Evolutionary conservation across 2,329 filamentous ascomycete genomes (phyloP).

Genomic region (Mariannaea sp.): DNA sequence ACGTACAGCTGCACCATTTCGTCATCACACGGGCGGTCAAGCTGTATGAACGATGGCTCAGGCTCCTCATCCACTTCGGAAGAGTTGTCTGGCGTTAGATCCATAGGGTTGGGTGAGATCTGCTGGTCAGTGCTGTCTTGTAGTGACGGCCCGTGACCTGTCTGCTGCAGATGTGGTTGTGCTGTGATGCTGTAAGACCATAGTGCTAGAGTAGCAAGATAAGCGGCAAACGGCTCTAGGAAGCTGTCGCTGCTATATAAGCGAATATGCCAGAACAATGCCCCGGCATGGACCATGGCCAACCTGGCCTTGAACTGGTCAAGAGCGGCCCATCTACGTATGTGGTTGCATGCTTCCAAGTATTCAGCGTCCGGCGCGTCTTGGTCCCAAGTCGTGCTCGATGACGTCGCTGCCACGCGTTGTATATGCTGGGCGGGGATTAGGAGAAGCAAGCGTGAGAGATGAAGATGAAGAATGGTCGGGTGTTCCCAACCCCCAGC

Average conservation of each 20-base stretch:
- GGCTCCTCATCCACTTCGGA: conserved; percentile 11
- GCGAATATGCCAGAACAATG: conserved; percentile 27
- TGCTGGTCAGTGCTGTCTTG: background rate
- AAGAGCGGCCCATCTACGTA: conserved; percentile 24
- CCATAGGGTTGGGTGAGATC: background rate
- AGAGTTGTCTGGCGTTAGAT: background rate
- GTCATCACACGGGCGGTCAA: conserved; percentile 28
- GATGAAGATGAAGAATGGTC: conserved; percentile 28
- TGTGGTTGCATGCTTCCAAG: conserved; percentile 13
- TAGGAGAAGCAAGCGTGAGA: conserved; percentile 24
- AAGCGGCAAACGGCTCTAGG: conserved; percentile 24
- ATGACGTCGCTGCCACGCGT: background rate
- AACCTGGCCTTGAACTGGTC: conserved; percentile 30
- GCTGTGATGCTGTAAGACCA: conserved; percentile 26
- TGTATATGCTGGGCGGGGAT: conserved; percentile 24
- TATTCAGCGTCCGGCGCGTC: background rate
- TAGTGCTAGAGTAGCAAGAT: conserved; percentile 20
- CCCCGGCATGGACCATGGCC: conserved; percentile 24
- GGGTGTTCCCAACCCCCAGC: conserved; percentile 28
- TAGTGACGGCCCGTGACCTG: background rate
- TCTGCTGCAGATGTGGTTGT: background rate
- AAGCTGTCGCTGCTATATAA: conserved; percentile 25
- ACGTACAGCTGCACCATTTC: conserved; percentile 29
- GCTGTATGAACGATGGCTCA: conserved; percentile 22
- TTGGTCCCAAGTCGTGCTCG: too few relatives aligned